Conservation (phyloP, 257 asterid species). For the Solanum chaucha region DNA sequence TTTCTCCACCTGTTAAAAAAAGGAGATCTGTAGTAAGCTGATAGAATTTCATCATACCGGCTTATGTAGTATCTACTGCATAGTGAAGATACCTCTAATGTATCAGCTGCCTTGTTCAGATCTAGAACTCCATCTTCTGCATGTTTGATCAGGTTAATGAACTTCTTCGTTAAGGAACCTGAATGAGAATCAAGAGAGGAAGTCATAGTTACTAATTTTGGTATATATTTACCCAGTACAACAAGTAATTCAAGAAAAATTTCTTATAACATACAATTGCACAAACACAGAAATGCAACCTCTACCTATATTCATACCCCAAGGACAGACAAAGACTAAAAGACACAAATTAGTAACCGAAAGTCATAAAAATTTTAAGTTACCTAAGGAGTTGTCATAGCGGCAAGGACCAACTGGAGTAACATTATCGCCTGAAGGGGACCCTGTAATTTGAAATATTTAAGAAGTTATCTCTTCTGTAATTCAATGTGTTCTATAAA, state of each 20-base stretch:
- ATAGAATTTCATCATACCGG: not conserved
- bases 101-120: constrained; percentile 86
- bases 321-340: constrained; percentile 10
- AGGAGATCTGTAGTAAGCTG: constrained; percentile 27
- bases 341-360: not conserved
- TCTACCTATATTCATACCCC: not conserved
- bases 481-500: not conserved
- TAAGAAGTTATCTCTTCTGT: constrained; percentile 14
- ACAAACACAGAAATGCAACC: not conserved
- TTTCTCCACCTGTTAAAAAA: constrained; percentile 82
- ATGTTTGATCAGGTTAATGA: constrained; percentile 73
- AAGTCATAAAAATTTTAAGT: not conserved
- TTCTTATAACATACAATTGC: not conserved
- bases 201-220: not conserved
- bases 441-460: constrained; percentile 39
- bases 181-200: constrained; percentile 5
- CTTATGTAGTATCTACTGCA: constrained; percentile 4
- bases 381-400: constrained; percentile 92
- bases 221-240: not conserved
- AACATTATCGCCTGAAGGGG: constrained; percentile 61
- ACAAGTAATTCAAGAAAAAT: not conserved
- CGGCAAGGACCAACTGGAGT: constrained; percentile 85
- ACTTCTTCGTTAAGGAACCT: constrained; percentile 89
- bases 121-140: constrained; percentile 96
- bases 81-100: constrained; percentile 51